Conservation (phyloP, 2,329 filamentous ascomycete species). For the Penicillium olsonii region DNA sequence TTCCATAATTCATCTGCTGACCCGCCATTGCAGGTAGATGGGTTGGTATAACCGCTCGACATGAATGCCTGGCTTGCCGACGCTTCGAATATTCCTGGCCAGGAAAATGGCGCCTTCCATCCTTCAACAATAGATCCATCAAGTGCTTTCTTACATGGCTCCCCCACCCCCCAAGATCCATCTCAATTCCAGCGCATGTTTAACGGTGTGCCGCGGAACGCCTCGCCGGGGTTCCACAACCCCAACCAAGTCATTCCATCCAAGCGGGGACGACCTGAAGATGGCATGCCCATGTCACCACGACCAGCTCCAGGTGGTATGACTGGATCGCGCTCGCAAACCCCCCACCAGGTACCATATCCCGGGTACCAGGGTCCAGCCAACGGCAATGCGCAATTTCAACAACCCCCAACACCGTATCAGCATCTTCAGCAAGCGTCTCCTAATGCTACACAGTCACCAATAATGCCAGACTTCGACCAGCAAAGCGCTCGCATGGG, state of each 20-base stretch:
- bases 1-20: slow-evolving; percentile 14
- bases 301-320: slow-evolving; percentile 72
- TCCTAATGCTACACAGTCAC: slow-evolving; percentile 84
- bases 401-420: slow-evolving; percentile 67
- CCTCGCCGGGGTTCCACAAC: slow-evolving; percentile 75
- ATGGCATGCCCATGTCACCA: slow-evolving; percentile 81
- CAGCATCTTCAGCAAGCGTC: slow-evolving; percentile 81
- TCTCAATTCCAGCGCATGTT: slow-evolving; percentile 66
- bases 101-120: slow-evolving; percentile 52
- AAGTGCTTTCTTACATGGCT: slow-evolving; percentile 50
- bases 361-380: slow-evolving; percentile 68
- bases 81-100: slow-evolving; percentile 49
- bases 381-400: slow-evolving; percentile 62
- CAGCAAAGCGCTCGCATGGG: slow-evolving; percentile 75
- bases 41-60: slow-evolving; percentile 49
- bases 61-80: slow-evolving; percentile 56
- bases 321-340: slow-evolving; percentile 85
- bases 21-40: slow-evolving; percentile 40
- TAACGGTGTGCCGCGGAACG: slow-evolving; percentile 81
- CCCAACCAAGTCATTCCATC: slow-evolving; percentile 83
- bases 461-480: slow-evolving; percentile 76
- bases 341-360: slow-evolving; percentile 76
- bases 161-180: slow-evolving; percentile 51
- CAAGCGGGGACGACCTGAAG: slow-evolving; percentile 82
- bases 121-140: slow-evolving; percentile 49